These are phyloP conservation scores for Crucibulum laeve DNA, from an alignment of 768 basidiomycete species.

Conservation along the genomic window DNA sequence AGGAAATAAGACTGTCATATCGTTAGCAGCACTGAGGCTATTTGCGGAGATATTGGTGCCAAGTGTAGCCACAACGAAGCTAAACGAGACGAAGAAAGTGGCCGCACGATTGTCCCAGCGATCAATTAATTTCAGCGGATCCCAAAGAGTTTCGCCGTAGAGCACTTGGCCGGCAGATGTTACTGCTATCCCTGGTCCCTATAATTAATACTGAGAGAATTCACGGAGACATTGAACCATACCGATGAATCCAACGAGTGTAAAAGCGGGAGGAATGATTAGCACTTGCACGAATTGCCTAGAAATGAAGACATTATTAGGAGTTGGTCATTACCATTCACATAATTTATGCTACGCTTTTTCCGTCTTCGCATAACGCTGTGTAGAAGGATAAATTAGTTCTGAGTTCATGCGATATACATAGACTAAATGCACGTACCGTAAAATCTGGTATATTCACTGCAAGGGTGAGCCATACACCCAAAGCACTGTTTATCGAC, in stretches of 20 bases:
- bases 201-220: not conserved
- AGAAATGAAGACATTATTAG: no score
- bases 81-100: slow-evolving; percentile 77
- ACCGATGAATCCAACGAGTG: slow-evolving; percentile 69
- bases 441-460: slow-evolving; percentile 90
- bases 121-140: slow-evolving; percentile 72
- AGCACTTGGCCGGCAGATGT: slow-evolving; percentile 71
- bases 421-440: slow-evolving; percentile 9
- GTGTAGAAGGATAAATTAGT: not conserved
- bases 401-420: slow-evolving; percentile 1
- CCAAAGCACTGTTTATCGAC: slow-evolving; percentile 72
- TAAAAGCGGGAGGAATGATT: slow-evolving; percentile 76
- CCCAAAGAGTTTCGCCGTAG: slow-evolving; percentile 67
- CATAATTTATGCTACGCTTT: slow-evolving; percentile 36
- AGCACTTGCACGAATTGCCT: slow-evolving; percentile 73
- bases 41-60: slow-evolving; percentile 80
- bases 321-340: not conserved
- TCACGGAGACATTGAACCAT: not conserved
- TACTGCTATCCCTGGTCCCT: slow-evolving; percentile 57
- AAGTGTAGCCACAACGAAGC: slow-evolving; percentile 69
- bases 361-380: slow-evolving; percentile 73
- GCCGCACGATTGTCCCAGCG: slow-evolving; percentile 83
- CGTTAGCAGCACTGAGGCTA: slow-evolving; percentile 68
- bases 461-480: slow-evolving; percentile 65
- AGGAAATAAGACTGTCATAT: slow-evolving; percentile 77